These are phyloP conservation scores for Penicillium sp. DNA, from an alignment of 2,329 filamentous ascomycete species.

Conservation along the genomic window DNA sequence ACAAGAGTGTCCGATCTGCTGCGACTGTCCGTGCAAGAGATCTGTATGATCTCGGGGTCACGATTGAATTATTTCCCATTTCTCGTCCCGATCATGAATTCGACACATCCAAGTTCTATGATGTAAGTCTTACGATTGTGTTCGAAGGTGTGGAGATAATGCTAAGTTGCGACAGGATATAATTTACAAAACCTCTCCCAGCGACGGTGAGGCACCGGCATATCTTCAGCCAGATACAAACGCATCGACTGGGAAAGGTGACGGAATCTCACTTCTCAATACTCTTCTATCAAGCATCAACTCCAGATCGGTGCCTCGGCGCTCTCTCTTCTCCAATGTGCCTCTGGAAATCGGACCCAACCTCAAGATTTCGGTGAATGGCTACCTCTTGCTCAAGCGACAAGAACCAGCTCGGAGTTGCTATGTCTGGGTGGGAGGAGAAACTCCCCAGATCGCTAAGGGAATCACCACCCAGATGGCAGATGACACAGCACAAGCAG, in stretches of 20 bases:
- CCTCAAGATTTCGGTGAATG: constrained; percentile 84
- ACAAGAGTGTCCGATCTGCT: constrained; percentile 70
- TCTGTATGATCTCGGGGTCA: constrained; percentile 86
- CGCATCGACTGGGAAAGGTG: constrained; percentile 64
- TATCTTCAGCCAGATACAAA: constrained; percentile 50
- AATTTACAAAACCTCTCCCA: constrained; percentile 72
- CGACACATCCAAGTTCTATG: constrained; percentile 83
- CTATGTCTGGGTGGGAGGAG: constrained; percentile 85
- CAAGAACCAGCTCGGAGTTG: constrained; percentile 78
- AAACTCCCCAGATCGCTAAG: constrained; percentile 74
- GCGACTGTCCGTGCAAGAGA: constrained; percentile 89
- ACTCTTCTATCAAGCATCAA: constrained; percentile 84
- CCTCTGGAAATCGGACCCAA: constrained; percentile 82
- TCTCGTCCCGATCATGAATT: constrained; percentile 69
- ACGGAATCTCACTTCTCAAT: constrained; percentile 74
- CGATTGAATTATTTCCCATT: constrained; percentile 91
- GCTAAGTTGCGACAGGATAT: constrained; percentile 63
- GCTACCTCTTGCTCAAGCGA: constrained; percentile 83
- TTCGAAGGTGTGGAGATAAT: constrained; percentile 3
- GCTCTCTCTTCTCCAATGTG: constrained; percentile 82
- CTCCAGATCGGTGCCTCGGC: constrained; percentile 81
- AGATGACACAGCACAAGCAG: constrained; percentile 70
- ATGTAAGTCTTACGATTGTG: constrained; percentile 55
- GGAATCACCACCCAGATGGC: constrained; percentile 72
- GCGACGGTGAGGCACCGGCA: constrained; percentile 65